These are phyloP conservation scores for Ceratocystis ficicola DNA, from an alignment of 2,329 filamentous ascomycete genomes.

Conservation along the genomic window DNA sequence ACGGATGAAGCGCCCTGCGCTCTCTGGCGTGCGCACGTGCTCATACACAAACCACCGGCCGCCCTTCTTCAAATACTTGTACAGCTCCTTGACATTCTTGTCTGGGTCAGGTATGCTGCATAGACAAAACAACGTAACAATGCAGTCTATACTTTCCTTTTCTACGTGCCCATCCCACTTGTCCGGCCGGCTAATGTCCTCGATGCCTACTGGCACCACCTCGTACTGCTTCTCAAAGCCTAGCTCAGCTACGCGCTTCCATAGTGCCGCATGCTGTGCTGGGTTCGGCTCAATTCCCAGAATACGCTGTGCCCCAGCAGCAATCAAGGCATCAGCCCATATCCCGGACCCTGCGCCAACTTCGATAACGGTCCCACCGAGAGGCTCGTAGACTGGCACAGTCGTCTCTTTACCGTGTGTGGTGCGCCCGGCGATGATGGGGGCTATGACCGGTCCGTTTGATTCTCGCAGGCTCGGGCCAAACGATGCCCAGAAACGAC, in stretches of 20 bases:
- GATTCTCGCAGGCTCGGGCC: slow-evolving; percentile 40
- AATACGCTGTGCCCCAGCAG: slow-evolving; percentile 31
- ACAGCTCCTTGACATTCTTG: slow-evolving; percentile 43
- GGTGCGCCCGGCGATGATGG: slow-evolving; percentile 42
- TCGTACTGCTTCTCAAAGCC: slow-evolving; percentile 47
- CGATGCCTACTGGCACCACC: slow-evolving; percentile 50
- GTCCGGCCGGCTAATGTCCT: slow-evolving; percentile 37
- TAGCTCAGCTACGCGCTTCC: slow-evolving; percentile 36
- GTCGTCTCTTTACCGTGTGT: slow-evolving; percentile 30
- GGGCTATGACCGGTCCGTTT: slow-evolving; percentile 36
- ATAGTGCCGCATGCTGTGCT: slow-evolving; percentile 39
- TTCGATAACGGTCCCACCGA: slow-evolving; percentile 46
- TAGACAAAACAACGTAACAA: slow-evolving; percentile 49
- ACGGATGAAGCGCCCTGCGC: slow-evolving; percentile 32
- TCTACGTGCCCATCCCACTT: slow-evolving; percentile 38
- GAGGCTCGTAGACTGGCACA: slow-evolving; percentile 29
- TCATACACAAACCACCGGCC: slow-evolving; percentile 53
- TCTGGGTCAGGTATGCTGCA: slow-evolving; percentile 52
- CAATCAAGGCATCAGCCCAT: slow-evolving; percentile 45
- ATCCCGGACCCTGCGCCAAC: slow-evolving; percentile 50
- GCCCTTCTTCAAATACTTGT: slow-evolving; percentile 47
- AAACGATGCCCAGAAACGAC: slow-evolving; percentile 45
- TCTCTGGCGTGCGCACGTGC: slow-evolving; percentile 39
- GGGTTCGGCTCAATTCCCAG: slow-evolving; percentile 55
- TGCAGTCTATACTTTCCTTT: slow-evolving; percentile 43